A percentile compares a stretch with the other conserved stretches of the same genome.
Evolutionary conservation across 1,284 basidiomycete genomes (phyloP).

Genomic region (Trametes sp.): DNA sequence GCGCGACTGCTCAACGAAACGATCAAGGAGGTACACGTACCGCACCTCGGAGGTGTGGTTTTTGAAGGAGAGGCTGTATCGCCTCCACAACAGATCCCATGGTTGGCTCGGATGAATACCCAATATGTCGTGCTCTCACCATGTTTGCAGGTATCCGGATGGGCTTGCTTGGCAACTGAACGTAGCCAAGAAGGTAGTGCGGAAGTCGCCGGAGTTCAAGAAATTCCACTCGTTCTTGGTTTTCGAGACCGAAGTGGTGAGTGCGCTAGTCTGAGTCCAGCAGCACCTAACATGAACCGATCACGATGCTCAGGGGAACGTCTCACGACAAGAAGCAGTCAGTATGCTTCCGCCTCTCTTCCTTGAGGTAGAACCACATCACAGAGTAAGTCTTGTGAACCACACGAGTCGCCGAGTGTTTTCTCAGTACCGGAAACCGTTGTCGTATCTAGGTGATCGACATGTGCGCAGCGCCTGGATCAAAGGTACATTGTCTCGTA

Average conservation of each 20-base stretch:
- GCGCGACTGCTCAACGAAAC: conserved; percentile 77
- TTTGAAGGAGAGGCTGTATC: conserved; percentile 82
- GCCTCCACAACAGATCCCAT: conserved; percentile 87
- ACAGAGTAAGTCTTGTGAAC: conserved; percentile 59
- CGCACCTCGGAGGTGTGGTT: conserved; percentile 74
- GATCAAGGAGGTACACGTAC: conserved; percentile 82
- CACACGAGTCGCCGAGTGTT: no score
- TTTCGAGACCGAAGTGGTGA: conserved; percentile 95
- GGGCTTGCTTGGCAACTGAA: conserved; percentile 96
- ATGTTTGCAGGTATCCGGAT: conserved; percentile 82
- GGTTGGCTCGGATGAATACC: conserved; percentile 55
- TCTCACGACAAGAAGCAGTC: conserved; percentile 97
- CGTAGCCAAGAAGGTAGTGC: conserved; percentile 88
- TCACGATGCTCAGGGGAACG: conserved; percentile 88
- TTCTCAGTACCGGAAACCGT: no score
- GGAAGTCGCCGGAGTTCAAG: conserved; percentile 94
- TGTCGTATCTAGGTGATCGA: conserved; percentile 77
- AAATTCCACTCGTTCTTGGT: conserved; percentile 97
- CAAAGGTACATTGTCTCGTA: conserved; percentile 66
- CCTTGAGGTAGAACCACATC: conserved; percentile 93
- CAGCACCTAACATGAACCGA: no score
- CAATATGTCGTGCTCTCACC: conserved; percentile 1
- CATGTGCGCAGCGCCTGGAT: conserved; percentile 99
- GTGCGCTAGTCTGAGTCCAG: no score
- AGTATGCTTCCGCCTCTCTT: conserved; percentile 98